Evolutionary conservation across 2,329 filamentous ascomycete species (phyloP).

Genomic region (Cladosporium sp.): DNA sequence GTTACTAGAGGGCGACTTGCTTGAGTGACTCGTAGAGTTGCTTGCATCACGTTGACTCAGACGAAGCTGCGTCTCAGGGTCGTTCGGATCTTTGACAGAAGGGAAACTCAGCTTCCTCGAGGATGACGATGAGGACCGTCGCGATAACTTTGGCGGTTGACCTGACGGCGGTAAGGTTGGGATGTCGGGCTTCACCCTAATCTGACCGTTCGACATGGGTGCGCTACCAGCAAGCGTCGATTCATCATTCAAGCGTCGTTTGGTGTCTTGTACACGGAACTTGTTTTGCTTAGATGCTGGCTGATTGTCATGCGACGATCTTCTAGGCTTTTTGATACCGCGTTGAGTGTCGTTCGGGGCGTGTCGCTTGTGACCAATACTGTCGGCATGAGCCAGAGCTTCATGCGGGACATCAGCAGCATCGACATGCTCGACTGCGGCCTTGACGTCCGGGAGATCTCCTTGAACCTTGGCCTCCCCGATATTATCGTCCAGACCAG

Average conservation of each 20-base stretch:
- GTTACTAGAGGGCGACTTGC: background rate
- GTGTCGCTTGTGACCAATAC: background rate
- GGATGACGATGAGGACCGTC: constrained; percentile 35
- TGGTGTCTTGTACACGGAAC: constrained; percentile 25
- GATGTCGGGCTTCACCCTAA: background rate
- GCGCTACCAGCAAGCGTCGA: background rate
- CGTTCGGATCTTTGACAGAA: constrained; percentile 71
- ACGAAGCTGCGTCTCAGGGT: constrained; percentile 58
- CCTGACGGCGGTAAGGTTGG: constrained; percentile 12
- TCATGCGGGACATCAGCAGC: constrained; percentile 10
- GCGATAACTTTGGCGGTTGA: constrained; percentile 21
- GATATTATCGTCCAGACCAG: constrained; percentile 17
- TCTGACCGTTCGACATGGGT: background rate
- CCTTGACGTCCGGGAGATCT: constrained; percentile 16
- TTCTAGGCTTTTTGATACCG: background rate
- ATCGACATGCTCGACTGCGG: constrained; percentile 18
- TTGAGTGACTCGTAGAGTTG: background rate
- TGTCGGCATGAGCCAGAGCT: constrained; percentile 7
- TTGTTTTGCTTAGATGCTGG: constrained; percentile 17
- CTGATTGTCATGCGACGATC: background rate
- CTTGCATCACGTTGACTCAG: constrained; percentile 55
- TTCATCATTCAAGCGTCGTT: background rate
- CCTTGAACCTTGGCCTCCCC: constrained; percentile 22
- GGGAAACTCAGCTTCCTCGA: constrained; percentile 59
- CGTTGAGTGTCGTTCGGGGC: background rate